A percentile compares a stretch with the other conserved stretches of the same genome.
Conservation (phyloP, 2,329 filamentous ascomycete genomes). For the Mycogone perniciosa region DNA sequence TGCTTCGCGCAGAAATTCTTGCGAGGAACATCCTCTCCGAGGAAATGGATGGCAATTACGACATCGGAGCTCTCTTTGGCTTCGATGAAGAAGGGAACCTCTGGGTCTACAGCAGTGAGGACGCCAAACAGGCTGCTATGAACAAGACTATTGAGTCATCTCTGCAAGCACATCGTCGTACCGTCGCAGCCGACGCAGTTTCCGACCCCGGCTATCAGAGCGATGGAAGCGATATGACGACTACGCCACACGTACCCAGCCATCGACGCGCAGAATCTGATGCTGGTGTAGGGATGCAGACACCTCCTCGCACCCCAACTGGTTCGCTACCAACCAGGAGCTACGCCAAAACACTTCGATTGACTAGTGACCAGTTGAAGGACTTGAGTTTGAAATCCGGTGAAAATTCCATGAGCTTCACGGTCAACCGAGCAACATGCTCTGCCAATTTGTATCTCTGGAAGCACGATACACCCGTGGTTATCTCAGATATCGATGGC, state of each 20-base stretch:
- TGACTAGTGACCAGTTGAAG: slow-evolving; percentile 94
- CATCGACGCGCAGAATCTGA: slow-evolving; percentile 65
- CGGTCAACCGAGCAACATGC: slow-evolving; percentile 90
- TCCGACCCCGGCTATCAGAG: slow-evolving; percentile 96
- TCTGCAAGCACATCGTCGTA: slow-evolving; percentile 38
- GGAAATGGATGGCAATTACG: slow-evolving; percentile 89
- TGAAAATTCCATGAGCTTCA: slow-evolving; percentile 93
- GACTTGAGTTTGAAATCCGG: slow-evolving; percentile 73
- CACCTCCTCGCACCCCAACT: slow-evolving; percentile 64
- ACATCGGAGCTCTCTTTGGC: slow-evolving; percentile 90
- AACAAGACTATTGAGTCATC: slow-evolving; percentile 53
- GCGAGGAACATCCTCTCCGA: slow-evolving; percentile 88
- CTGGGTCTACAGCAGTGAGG: slow-evolving; percentile 99
- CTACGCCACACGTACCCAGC: slow-evolving; percentile 37
- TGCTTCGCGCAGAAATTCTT: slow-evolving; percentile 84
- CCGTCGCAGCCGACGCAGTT: slow-evolving; percentile 66
- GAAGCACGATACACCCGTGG: slow-evolving; percentile 84
- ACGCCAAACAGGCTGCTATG: slow-evolving; percentile 84
- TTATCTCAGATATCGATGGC: slow-evolving; percentile 97
- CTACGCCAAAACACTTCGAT: slow-evolving; percentile 90
- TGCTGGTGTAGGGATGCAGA: slow-evolving; percentile 48
- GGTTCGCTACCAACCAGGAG: slow-evolving; percentile 68
- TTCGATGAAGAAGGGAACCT: slow-evolving; percentile 93
- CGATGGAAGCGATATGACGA: slow-evolving; percentile 64
- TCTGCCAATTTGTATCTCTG: slow-evolving; percentile 90